These are phyloP conservation scores for Candida sithepensis DNA, from an alignment of 805 yeast genomes.

Conservation along the genomic window DNA sequence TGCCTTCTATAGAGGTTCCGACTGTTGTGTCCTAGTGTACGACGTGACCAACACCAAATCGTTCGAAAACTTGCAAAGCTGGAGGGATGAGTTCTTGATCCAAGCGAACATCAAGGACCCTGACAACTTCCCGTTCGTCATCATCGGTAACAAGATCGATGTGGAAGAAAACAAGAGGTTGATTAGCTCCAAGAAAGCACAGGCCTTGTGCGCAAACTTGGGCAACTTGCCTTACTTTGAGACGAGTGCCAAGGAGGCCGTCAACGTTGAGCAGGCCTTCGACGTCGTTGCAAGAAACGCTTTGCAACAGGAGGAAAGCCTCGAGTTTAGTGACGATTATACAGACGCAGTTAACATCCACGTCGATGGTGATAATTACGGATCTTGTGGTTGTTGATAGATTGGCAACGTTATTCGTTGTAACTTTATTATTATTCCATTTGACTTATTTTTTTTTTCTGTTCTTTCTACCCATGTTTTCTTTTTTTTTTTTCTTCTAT, in stretches of 20 bases:
- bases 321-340: constrained; percentile 89
- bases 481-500: background rate
- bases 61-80: constrained; percentile 79
- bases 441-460: background rate
- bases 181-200: constrained; percentile 53
- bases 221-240: constrained; percentile 86
- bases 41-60: constrained; percentile 95
- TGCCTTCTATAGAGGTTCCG: constrained; percentile 96
- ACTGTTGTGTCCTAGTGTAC: constrained; percentile 93
- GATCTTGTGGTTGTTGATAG: constrained; percentile 68
- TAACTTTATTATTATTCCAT: background rate
- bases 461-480: background rate
- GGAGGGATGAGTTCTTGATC: constrained; percentile 94
- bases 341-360: constrained; percentile 95
- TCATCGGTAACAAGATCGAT: constrained; percentile 92
- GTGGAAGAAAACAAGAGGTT: constrained; percentile 87
- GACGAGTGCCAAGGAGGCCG: constrained; percentile 96
- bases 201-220: constrained; percentile 39
- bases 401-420: background rate
- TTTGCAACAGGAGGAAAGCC: constrained; percentile 88
- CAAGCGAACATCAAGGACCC: constrained; percentile 94
- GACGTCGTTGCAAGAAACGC: constrained; percentile 96
- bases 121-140: constrained; percentile 92
- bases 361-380: constrained; percentile 69
- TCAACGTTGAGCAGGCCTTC: constrained; percentile 92